phyloP scores from a whole-genome alignment of 345 rosid genomes.

The Anacardium occidentale region DNA sequence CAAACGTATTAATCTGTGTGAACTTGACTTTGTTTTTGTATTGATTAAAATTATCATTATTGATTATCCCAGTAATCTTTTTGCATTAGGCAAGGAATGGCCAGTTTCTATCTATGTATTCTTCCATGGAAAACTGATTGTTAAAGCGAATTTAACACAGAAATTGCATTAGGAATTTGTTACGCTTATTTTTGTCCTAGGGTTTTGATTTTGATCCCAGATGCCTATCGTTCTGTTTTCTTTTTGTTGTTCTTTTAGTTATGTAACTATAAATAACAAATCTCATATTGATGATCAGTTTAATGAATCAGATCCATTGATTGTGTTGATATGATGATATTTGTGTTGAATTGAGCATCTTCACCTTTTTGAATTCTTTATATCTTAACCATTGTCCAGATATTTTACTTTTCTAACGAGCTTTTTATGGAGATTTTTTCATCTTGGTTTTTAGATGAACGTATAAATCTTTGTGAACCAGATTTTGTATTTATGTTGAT shows the following conservation, averaged over 20 bases:
- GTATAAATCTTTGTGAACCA: not conserved
- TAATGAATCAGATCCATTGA: conserved; percentile 4
- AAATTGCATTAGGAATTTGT: no score
- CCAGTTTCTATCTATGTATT: not conserved
- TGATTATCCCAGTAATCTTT: no score
- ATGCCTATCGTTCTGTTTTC: not conserved
- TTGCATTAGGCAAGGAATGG: not conserved
- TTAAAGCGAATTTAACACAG: no score
- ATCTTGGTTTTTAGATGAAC: no score
- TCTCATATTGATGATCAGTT: not conserved
- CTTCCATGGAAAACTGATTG: not conserved
- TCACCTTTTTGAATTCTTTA: not conserved
- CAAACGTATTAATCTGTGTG: not conserved
- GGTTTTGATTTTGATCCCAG: not conserved
- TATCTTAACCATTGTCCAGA: not conserved
- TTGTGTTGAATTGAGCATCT: not conserved
- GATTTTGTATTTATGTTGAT: not conserved
- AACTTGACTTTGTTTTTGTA: not conserved
- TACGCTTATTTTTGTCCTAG: not conserved
- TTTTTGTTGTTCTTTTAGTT: not conserved
- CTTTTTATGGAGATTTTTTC: no score
- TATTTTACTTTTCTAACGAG: no score
- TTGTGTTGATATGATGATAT: not conserved
- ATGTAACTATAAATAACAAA: not conserved
- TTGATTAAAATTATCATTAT: not conserved